Evolutionary conservation across 257 asterid species (phyloP).

Genomic region (Rhazya stricta): DNA sequence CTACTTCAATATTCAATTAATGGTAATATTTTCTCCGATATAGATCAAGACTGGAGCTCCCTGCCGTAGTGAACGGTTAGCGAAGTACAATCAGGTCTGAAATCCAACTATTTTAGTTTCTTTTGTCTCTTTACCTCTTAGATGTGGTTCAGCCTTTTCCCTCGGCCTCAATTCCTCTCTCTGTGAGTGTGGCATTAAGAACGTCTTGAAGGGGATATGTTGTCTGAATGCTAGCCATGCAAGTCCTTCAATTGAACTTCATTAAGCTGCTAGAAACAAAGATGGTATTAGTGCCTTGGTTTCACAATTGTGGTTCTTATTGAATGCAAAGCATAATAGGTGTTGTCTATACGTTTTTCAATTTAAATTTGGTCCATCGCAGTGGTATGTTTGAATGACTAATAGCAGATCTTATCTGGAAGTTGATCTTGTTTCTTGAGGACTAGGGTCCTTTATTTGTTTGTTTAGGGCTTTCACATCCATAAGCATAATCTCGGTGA

Average conservation of each 20-base stretch:
- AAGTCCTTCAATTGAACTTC: neutral
- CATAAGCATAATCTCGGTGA: neutral
- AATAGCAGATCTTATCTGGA: neutral
- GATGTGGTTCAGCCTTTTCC: too few species aligned
- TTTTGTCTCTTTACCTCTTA: neutral
- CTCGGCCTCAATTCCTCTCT: neutral
- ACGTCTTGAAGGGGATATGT: neutral
- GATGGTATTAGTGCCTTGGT: neutral
- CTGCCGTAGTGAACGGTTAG: conserved; percentile 94
- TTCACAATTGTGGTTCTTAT: neutral
- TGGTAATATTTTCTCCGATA: conserved; percentile 11
- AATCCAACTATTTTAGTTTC: neutral
- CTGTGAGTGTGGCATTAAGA: neutral
- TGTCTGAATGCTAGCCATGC: neutral
- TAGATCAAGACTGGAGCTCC: conserved; percentile 99
- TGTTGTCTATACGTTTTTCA: neutral
- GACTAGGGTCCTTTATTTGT: neutral
- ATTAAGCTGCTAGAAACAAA: neutral
- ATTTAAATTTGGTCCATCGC: neutral
- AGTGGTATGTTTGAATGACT: neutral
- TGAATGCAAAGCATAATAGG: neutral
- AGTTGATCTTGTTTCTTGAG: neutral
- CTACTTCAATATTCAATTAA: neutral
- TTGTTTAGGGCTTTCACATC: neutral
- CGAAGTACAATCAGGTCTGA: conserved; percentile 90